A percentile compares a stretch with the other conserved stretches of the same genome.
Evolutionary conservation across 768 basidiomycete species (phyloP).

Genomic region (Scleroderma citrinum): DNA sequence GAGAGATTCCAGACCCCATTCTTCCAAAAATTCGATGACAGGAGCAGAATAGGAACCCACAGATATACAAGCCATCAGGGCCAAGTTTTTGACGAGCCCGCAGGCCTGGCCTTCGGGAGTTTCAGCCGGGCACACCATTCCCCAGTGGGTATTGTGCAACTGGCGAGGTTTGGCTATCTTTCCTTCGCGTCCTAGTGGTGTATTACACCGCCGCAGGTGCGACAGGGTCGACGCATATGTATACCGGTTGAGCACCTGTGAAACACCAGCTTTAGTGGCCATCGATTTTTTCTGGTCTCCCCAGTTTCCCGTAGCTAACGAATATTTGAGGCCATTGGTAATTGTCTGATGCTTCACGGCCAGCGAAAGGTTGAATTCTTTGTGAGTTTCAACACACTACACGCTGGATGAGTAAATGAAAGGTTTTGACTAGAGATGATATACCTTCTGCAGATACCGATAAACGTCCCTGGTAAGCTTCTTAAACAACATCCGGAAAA

Average conservation of each 20-base stretch:
- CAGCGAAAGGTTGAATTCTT: slow-evolving; percentile 85
- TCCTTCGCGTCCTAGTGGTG: slow-evolving; percentile 94
- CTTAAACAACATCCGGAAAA: slow-evolving; percentile 96
- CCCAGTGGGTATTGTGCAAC: slow-evolving; percentile 99
- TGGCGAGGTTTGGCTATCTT: slow-evolving; percentile 99
- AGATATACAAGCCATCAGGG: slow-evolving; percentile 96
- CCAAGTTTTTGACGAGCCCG: slow-evolving; percentile 97
- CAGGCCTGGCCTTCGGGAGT: slow-evolving; percentile 99
- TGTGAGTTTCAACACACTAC: slow-evolving; percentile 94
- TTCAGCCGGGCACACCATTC: slow-evolving; percentile 99
- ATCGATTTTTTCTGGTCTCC: slow-evolving; percentile 98
- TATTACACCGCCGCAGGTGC: slow-evolving; percentile 96
- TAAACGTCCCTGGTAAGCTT: slow-evolving; percentile 97
- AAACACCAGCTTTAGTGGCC: slow-evolving; percentile 97
- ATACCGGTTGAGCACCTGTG: slow-evolving; percentile 97
- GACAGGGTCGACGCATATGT: slow-evolving; percentile 98
- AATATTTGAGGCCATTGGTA: slow-evolving; percentile 97
- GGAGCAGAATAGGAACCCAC: slow-evolving; percentile 95
- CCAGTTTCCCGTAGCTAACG: slow-evolving; percentile 98
- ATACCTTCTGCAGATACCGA: slow-evolving; percentile 92
- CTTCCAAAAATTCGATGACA: slow-evolving; percentile 96
- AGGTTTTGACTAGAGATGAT: slow-evolving; percentile 2
- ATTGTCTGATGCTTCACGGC: slow-evolving; percentile 97
- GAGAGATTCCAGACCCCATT: slow-evolving; percentile 94
- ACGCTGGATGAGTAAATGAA: slow-evolving; percentile 5